Conservation (phyloP, 2,329 filamentous ascomycete genomes). For the Colletotrichum viniferum region DNA sequence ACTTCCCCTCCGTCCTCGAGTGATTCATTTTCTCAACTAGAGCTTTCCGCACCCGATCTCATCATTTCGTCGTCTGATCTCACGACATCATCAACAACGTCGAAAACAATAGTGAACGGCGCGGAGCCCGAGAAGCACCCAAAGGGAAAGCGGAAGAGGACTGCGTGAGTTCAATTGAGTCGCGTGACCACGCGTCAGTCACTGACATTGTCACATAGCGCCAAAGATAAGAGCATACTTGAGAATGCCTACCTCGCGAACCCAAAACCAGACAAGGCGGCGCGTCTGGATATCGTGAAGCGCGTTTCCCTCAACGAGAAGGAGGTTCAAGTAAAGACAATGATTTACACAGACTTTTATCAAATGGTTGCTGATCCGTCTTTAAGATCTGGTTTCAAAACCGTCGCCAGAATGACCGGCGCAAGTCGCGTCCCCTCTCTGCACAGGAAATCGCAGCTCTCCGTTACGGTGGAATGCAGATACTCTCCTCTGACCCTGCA, state of each 20-base stretch:
- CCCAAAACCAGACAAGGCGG: slow-evolving; percentile 88
- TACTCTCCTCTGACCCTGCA: slow-evolving; percentile 51
- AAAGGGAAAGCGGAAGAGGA: slow-evolving; percentile 67
- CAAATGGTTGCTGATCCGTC: not conserved
- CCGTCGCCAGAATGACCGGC: slow-evolving; percentile 87
- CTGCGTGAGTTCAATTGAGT: slow-evolving; percentile 53
- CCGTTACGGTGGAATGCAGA: slow-evolving; percentile 58
- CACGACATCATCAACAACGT: not conserved
- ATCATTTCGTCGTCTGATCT: not conserved
- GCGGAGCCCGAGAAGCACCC: slow-evolving; percentile 49
- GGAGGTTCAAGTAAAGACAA: slow-evolving; percentile 80
- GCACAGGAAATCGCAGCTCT: slow-evolving; percentile 75
- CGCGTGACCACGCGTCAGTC: not conserved
- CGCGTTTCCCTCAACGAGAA: slow-evolving; percentile 91
- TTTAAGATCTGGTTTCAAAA: slow-evolving; percentile 98
- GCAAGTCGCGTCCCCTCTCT: slow-evolving; percentile 84
- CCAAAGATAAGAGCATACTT: slow-evolving; percentile 86
- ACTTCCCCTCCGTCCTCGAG: not conserved
- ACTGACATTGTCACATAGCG: slow-evolving; percentile 51
- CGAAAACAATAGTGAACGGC: slow-evolving; percentile 8
- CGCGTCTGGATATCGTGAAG: slow-evolving; percentile 82
- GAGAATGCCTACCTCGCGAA: slow-evolving; percentile 86
- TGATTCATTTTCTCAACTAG: not conserved
- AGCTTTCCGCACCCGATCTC: not conserved
- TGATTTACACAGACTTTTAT: not conserved